Conservation (phyloP, 1,284 basidiomycete species). For the Lentinula novae-zelandiae region DNA sequence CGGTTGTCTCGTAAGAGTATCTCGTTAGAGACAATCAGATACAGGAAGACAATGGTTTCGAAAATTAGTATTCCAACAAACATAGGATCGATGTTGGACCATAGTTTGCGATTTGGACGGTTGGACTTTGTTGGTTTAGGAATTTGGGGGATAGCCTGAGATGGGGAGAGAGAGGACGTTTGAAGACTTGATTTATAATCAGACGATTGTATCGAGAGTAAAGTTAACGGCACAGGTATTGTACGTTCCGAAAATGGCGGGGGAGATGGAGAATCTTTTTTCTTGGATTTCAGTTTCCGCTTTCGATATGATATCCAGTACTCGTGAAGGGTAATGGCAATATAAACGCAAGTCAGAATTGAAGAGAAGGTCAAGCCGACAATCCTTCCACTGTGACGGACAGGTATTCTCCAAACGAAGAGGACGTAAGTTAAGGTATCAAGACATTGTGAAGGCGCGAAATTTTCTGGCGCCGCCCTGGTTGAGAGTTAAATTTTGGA, state of each 20-base stretch:
- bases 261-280: background rate
- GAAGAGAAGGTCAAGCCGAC: constrained; percentile 30
- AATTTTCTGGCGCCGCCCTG: constrained; percentile 23
- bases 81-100: constrained; percentile 37
- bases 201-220: background rate
- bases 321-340: constrained; percentile 30
- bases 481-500: background rate
- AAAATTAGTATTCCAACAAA: constrained; percentile 33
- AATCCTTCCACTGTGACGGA: constrained; percentile 26
- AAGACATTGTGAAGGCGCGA: constrained; percentile 24
- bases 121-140: background rate
- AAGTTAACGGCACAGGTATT: background rate
- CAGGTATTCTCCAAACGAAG: constrained; percentile 28
- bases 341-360: constrained; percentile 27
- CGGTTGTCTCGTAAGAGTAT: constrained; percentile 27
- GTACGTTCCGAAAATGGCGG: background rate
- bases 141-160: background rate
- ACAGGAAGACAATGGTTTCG: constrained; percentile 33
- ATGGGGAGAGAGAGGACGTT: background rate
- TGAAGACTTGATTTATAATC: background rate
- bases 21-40: constrained; percentile 37
- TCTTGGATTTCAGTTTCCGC: constrained; percentile 8
- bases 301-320: constrained; percentile 21
- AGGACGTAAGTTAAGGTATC: constrained; percentile 24
- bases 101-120: constrained; percentile 28